phyloP scores from a whole-genome alignment of 768 basidiomycete species.

The Tephrocybe sp. region DNA sequence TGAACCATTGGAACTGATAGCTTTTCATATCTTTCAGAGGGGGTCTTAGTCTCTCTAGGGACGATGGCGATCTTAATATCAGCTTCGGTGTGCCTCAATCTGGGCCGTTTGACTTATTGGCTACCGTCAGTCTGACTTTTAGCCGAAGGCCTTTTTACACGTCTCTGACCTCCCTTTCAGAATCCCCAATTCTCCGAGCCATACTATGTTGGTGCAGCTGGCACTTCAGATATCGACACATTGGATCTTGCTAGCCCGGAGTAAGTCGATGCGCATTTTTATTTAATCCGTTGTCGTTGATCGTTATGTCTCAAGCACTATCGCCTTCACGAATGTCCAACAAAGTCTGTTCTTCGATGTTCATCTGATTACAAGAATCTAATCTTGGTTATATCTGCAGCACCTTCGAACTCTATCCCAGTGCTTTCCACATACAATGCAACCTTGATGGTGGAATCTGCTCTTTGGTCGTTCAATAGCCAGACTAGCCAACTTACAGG shows the following conservation, averaged over 20 bases:
- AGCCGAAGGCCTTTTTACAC: background rate
- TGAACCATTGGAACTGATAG: background rate
- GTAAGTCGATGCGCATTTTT: constrained; percentile 11
- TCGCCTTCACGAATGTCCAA: constrained; percentile 34
- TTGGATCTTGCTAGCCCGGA: constrained; percentile 16
- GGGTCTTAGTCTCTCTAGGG: constrained; percentile 30
- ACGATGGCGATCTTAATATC: constrained; percentile 30
- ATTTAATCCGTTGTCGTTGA: background rate
- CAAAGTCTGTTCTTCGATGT: constrained; percentile 24
- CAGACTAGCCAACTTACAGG: constrained; percentile 37
- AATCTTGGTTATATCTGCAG: constrained; percentile 18
- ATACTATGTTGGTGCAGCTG: constrained; percentile 36
- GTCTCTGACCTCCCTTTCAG: constrained; percentile 20
- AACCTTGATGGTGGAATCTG: constrained; percentile 33
- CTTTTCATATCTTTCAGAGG: constrained; percentile 20
- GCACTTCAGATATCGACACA: constrained; percentile 9
- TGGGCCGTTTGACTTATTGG: constrained; percentile 30
- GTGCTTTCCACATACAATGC: constrained; percentile 18
- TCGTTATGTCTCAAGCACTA: constrained; percentile 19
- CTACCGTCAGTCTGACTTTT: constrained; percentile 28
- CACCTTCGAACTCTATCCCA: constrained; percentile 29
- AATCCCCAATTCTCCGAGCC: constrained; percentile 36
- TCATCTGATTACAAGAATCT: too few species aligned
- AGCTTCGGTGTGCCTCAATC: constrained; percentile 25
- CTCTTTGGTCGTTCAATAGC: constrained; percentile 43